A percentile compares a stretch with the other conserved stretches of the same genome.
phyloP scores from a whole-genome alignment of 2,329 filamentous ascomycete species.

The Gnomoniopsis sp. region DNA sequence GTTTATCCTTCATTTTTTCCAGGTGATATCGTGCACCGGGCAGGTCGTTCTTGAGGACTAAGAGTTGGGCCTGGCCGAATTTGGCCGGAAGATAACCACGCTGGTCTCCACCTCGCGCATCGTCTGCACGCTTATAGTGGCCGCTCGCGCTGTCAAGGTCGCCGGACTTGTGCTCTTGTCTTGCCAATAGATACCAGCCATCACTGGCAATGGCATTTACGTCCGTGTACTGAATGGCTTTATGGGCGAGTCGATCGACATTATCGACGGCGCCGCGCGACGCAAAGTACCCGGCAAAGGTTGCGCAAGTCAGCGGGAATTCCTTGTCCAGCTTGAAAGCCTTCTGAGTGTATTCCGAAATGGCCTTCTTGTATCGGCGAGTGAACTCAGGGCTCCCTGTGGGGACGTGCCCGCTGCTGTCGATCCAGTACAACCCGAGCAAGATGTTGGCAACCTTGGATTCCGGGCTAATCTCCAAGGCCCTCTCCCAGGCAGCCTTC shows the following conservation, averaged over 20 bases:
- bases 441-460: constrained; percentile 90
- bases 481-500: constrained; percentile 83
- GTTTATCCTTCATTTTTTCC: constrained; percentile 83
- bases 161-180: constrained; percentile 83
- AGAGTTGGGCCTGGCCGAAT: constrained; percentile 87
- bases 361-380: constrained; percentile 83
- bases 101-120: constrained; percentile 87
- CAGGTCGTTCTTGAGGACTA: constrained; percentile 77
- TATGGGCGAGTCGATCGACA: constrained; percentile 82
- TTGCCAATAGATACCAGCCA: constrained; percentile 91
- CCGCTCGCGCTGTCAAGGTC: constrained; percentile 74
- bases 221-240: constrained; percentile 93
- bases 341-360: constrained; percentile 90
- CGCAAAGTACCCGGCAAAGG: constrained; percentile 87
- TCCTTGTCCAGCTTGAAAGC: constrained; percentile 93
- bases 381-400: constrained; percentile 84
- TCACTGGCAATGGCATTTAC: constrained; percentile 96
- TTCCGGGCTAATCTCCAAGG: constrained; percentile 73
- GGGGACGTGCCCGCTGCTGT: constrained; percentile 77
- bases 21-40: constrained; percentile 90
- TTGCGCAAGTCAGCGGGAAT: constrained; percentile 82
- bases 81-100: constrained; percentile 91
- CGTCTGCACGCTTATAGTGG: constrained; percentile 86
- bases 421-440: constrained; percentile 84
- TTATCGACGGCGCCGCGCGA: constrained; percentile 76